Evolutionary conservation across 78 protist genomes (phyloP), one percentile per base, ranked within the genome.

Genomic region (Capsaspora owczarzaki): DNA sequence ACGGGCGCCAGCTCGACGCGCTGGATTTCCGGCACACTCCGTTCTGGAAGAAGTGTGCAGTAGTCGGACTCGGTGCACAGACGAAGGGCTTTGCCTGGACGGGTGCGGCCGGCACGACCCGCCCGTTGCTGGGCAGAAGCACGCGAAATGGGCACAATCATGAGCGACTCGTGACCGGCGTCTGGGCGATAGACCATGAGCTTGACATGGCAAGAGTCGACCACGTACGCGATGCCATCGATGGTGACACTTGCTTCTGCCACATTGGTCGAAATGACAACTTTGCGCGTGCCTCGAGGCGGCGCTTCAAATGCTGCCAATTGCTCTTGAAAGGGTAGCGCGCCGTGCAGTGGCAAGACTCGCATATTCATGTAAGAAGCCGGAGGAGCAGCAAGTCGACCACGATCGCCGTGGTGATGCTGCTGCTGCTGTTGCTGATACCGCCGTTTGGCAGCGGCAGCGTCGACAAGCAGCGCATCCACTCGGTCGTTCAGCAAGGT

Each of bases 201-300:
- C 89, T 96, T 96, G 43, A 90, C 89, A 37, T 91, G 90, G 25
- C 98, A 96, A 33, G 86, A 49, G 79, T 97, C 99, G n/a, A 97
- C 86, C 0, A 97, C 99, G 69, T 82, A 90, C 8, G 83, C 92
- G 16, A 95, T 81, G 56, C 95, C 97, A 76, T 93, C 93, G 53
- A 95, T 94, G 42, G 99, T 92, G 22, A 97, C 76, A 16, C 94
- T 87, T 6, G 98, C 93, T 86, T 97, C 98, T 2, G 98, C 97
- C 46, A 97, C 86, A 76, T 97, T 95, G 0, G 99, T 97, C 6
- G 96, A 46, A 1, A 97, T 63, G 27, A 97, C 86, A 23, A 97
- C 86, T 86, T 94, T 93, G 46, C 98, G 69, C 8, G 10, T 29
- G 37, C 82, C 85, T 4, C 5, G 37, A 4, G 86, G 89, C 33